These are phyloP conservation scores for Panus rudis DNA, from an alignment of 768 basidiomycete genomes.

Conservation along the genomic window DNA sequence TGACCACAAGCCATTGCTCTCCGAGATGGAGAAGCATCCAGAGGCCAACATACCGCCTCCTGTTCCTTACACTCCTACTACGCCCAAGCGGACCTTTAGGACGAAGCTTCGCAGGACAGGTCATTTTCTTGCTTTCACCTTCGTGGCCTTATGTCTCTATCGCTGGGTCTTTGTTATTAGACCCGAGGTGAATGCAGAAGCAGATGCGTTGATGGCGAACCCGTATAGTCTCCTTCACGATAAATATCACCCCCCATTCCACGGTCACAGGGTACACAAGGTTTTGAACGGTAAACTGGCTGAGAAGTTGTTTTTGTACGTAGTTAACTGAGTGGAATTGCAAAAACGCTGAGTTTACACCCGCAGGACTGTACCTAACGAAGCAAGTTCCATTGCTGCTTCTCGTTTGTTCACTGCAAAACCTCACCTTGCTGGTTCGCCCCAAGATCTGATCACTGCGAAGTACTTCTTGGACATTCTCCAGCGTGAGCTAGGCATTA, in stretches of 20 bases:
- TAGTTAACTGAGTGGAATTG: not conserved
- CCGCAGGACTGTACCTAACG: constrained; percentile 43
- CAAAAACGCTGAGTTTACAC: not conserved
- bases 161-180: constrained; percentile 5
- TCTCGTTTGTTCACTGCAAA: constrained; percentile 46
- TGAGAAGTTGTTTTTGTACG: constrained; percentile 41
- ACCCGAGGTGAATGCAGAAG: constrained; percentile 9
- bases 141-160: too few relatives aligned
- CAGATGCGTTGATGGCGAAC: constrained; percentile 5
- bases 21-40: constrained; percentile 1
- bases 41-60: constrained; percentile 6
- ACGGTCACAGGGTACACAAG: constrained; percentile 10
- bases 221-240: not conserved
- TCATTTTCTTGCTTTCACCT: constrained; percentile 1
- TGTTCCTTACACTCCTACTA: constrained; percentile 3
- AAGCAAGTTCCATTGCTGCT: constrained; percentile 39
- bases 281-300: constrained; percentile 29
- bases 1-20: not conserved
- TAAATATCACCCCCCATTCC: constrained; percentile 10
- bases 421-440: constrained; percentile 58
- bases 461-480: constrained; percentile 61
- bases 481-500: constrained; percentile 55
- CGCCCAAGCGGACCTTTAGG: not conserved
- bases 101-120: not conserved
- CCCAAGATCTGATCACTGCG: constrained; percentile 52